A percentile compares a stretch with the other conserved stretches of the same genome.
These are phyloP conservation scores for Scheffersomyces segobiensis DNA, from an alignment of 1,139 yeast genomes.

Conservation along the genomic window DNA sequence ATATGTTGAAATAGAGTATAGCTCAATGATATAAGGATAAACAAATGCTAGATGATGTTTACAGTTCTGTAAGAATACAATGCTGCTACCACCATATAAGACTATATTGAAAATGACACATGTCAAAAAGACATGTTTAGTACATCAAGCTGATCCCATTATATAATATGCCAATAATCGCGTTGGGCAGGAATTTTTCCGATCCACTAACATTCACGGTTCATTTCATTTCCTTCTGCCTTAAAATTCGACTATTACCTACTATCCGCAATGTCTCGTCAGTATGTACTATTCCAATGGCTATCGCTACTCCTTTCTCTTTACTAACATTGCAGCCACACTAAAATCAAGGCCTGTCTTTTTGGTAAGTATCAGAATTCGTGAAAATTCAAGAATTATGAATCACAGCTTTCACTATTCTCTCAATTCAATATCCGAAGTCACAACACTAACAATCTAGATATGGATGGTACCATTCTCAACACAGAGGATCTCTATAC, in stretches of 20 bases:
- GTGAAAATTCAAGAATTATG: background rate
- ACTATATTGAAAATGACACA: background rate
- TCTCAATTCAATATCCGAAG: background rate
- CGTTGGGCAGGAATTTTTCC: background rate
- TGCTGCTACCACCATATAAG: background rate
- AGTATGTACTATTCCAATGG: background rate
- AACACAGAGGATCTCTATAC: conserved; percentile 93
- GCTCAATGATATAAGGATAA: background rate
- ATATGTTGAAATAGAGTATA: background rate
- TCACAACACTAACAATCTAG: conserved; percentile 29
- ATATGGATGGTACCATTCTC: conserved; percentile 93
- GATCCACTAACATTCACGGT: background rate
- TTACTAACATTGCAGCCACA: conserved; percentile 4
- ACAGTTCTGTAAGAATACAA: background rate
- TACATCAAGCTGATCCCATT: background rate
- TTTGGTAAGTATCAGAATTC: conserved; percentile 61
- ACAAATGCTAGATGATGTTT: background rate
- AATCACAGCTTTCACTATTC: background rate
- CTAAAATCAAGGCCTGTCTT: conserved; percentile 71
- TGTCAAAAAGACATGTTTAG: background rate
- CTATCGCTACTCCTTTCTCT: background rate
- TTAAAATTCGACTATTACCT: background rate
- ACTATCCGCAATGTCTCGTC: background rate
- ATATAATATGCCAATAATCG: background rate
- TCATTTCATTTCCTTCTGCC: background rate